A percentile compares a stretch with the other conserved stretches of the same genome.
phyloP scores from a whole-genome alignment of 2,329 filamentous ascomycete genomes.

The Biscogniauxia sp. region DNA sequence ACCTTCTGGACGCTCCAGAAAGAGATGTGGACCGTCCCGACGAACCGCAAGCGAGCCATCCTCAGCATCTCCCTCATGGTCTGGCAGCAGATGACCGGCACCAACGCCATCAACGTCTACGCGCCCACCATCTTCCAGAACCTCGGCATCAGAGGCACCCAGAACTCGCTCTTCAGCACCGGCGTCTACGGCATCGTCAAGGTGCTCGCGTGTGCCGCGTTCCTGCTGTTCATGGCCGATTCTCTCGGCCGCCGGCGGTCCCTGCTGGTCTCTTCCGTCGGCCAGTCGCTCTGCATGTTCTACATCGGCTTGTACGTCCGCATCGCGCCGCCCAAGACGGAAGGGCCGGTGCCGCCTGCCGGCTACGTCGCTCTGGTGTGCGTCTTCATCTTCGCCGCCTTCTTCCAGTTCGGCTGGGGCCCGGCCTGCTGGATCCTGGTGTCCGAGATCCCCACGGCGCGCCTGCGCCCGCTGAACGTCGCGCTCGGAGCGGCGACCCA shows the following conservation, averaged over 20 bases:
- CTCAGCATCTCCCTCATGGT: conserved; percentile 62
- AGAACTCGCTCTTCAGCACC: conserved; percentile 57
- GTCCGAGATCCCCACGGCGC: conserved; percentile 62
- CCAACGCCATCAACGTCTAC: conserved; percentile 36
- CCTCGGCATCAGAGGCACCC: conserved; percentile 42
- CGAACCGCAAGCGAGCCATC: conserved; percentile 62
- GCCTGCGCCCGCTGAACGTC: conserved; percentile 51
- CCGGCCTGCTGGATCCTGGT: conserved; percentile 64
- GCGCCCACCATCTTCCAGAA: conserved; percentile 34
- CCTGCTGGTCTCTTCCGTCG: conserved; percentile 59
- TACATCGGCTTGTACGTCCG: conserved; percentile 66
- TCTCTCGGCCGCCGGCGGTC: conserved; percentile 55
- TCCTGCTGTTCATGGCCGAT: conserved; percentile 59
- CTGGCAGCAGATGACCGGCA: conserved; percentile 71
- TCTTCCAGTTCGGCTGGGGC: conserved; percentile 66
- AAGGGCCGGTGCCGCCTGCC: conserved; percentile 51
- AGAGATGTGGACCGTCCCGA: conserved; percentile 61
- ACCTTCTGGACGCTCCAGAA: conserved; percentile 56
- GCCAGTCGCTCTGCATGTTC: conserved; percentile 60
- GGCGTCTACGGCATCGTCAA: conserved; percentile 64
- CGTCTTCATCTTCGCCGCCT: conserved; percentile 66
- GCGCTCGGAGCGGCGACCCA: conserved; percentile 60
- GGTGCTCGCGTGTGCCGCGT: conserved; percentile 54
- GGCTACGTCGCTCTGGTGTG: conserved; percentile 66
- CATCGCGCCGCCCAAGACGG: conserved; percentile 51